phyloP scores from a whole-genome alignment of 2,329 filamentous ascomycete genomes.

The Aspergillus spinulosporus region DNA sequence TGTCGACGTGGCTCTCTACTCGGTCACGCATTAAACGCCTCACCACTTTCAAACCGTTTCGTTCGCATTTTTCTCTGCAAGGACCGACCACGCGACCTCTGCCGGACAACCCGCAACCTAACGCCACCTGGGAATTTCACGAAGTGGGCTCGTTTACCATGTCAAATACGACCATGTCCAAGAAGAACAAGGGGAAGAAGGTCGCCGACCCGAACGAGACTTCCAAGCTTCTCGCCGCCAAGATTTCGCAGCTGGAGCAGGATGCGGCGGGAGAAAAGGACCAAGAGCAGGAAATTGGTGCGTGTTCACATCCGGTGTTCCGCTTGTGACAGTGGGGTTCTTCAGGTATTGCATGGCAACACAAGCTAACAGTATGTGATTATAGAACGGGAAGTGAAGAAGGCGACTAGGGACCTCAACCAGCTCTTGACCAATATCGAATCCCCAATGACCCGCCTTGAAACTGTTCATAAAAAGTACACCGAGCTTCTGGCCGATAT shows the following conservation, averaged over 20 bases:
- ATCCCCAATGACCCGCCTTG: constrained; percentile 87
- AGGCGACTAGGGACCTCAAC: constrained; percentile 86
- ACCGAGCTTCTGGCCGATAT: constrained; percentile 90
- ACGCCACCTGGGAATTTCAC: constrained; percentile 19
- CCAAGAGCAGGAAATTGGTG: constrained; percentile 93
- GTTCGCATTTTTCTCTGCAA: constrained; percentile 37
- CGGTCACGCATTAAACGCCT: constrained; percentile 20
- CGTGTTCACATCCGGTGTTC: constrained; percentile 37
- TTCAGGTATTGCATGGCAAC: constrained; percentile 17
- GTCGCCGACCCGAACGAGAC: constrained; percentile 81
- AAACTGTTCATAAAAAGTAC: constrained; percentile 85
- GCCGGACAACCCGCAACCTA: constrained; percentile 46
- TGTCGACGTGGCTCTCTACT: constrained; percentile 16
- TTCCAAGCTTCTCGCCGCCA: constrained; percentile 84
- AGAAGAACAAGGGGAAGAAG: constrained; percentile 86
- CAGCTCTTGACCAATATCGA: constrained; percentile 84
- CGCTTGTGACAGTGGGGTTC: constrained; percentile 4
- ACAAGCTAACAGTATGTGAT: constrained; percentile 27
- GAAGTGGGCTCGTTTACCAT: constrained; percentile 29
- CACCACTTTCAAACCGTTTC: constrained; percentile 22
- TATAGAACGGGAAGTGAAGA: constrained; percentile 87
- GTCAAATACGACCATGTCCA: constrained; percentile 57
- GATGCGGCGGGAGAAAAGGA: constrained; percentile 93
- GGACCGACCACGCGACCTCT: constrained; percentile 46
- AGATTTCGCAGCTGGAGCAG: constrained; percentile 92